Evolutionary conservation across 805 yeast genomes (phyloP), one percentile per base, ranked within the genome.

Genomic region (Schwanniomyces polymorphus): DNA sequence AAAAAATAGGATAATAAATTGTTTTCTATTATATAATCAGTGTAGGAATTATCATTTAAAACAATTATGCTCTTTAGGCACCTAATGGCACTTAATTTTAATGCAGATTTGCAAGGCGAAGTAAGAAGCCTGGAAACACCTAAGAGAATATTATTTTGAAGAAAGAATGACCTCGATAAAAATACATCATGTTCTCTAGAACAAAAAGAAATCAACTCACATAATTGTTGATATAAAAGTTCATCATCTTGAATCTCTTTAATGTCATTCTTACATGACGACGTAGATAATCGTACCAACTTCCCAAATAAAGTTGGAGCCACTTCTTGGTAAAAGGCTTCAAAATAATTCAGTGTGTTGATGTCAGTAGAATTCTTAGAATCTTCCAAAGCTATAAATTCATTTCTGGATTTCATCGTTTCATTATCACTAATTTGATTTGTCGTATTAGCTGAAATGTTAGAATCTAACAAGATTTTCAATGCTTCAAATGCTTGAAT

Each of bases 401-500:
- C 54, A 33, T 46, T 47, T 7, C 42, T 45, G 5, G 35, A 26
- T 11, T 39, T 40, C 17, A 38, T 51, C 5, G 44, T 28, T 33
- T 48, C 53, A 27, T 29, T 23, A 27, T 40, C 53, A 33, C 29
- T 45, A 40, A 28, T 47, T 27, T 17, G 38, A 12, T 4, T 21
- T 10, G 35, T 34, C 14, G 54, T 47, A 37, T 48, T 54, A 10
- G 57, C 67, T 4, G 70, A 72, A 14, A 67, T 66, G 47, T 65
- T 68, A 1, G 88, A 84, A 58, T 87, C 91, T 11, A 91, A 70
- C 28, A 91, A 65, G 1, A 84, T 82, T 59, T 84, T 84, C 42
- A 91, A 65, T 1, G 97, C 96, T 65, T 91, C 97, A 52, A 80
- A 83, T 0, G 91, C 86, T 63, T 91, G 97, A 6, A 87, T 81